Evolutionary conservation across 1,139 yeast genomes (phyloP).

Genomic region (Maudiozyma humilis): DNA sequence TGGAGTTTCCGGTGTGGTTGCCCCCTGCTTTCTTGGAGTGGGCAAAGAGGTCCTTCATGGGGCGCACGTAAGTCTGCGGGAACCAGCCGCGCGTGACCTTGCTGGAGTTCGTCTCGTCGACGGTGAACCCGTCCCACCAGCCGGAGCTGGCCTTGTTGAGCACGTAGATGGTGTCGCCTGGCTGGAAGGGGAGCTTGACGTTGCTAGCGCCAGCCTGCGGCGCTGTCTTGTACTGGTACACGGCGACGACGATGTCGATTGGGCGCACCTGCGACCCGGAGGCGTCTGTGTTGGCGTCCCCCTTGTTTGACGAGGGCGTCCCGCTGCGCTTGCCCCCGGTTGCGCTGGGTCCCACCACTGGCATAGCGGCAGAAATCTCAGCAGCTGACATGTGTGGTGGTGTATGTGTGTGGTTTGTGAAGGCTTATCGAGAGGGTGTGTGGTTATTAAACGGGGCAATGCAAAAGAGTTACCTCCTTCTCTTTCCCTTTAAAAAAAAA

Average conservation of each 20-base stretch:
- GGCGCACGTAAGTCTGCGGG: constrained; percentile 45
- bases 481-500: neutral
- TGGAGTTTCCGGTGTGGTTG: neutral
- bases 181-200: constrained; percentile 15
- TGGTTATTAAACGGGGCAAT: too few species aligned
- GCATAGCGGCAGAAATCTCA: neutral
- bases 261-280: constrained; percentile 19
- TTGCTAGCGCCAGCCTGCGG: constrained; percentile 11
- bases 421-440: neutral
- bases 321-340: neutral
- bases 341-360: neutral
- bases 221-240: constrained; percentile 16
- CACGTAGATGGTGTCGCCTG: constrained; percentile 33
- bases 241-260: constrained; percentile 26
- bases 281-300: neutral
- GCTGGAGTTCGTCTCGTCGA: constrained; percentile 21
- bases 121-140: constrained; percentile 66
- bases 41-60: constrained; percentile 13
- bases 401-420: neutral
- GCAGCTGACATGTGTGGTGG: neutral
- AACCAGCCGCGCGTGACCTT: constrained; percentile 60
- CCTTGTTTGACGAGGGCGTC: neutral
- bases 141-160: constrained; percentile 45
- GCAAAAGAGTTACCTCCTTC: too few species aligned
- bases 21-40: constrained; percentile 5